Conservation (phyloP, 176 grass and related monocot genomes). For the Rhynchospora tenuis region DNA sequence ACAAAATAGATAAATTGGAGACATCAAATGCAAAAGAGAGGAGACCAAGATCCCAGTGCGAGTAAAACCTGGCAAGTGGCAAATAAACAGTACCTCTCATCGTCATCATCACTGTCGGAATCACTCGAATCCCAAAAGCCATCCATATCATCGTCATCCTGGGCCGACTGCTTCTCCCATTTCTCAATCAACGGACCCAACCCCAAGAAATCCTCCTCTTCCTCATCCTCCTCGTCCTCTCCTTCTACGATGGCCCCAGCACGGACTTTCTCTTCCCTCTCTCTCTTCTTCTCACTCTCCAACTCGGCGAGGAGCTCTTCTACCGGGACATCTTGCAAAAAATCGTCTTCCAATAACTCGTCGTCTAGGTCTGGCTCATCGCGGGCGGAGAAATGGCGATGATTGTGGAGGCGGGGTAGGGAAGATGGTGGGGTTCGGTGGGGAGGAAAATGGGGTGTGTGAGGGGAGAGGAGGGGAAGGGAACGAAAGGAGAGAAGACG, state of each 20-base stretch:
- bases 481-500: slow-evolving; percentile 42
- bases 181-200: slow-evolving; percentile 68
- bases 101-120: slow-evolving; percentile 77
- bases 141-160: slow-evolving; percentile 22
- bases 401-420: slow-evolving; percentile 36
- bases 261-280: slow-evolving; percentile 28
- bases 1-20: neutral
- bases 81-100: slow-evolving; percentile 58
- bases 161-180: slow-evolving; percentile 42
- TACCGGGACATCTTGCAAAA: slow-evolving; percentile 12
- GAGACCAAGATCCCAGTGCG: neutral
- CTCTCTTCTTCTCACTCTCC: slow-evolving; percentile 50
- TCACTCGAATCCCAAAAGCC: slow-evolving; percentile 70
- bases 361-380: neutral
- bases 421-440: slow-evolving; percentile 22
- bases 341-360: too few species aligned
- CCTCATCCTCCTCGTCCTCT: slow-evolving; percentile 16
- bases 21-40: neutral
- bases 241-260: neutral
- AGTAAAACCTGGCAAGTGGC: slow-evolving; percentile 18
- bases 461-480: neutral
- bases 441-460: neutral
- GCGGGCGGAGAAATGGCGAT: neutral
- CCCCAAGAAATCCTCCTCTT: slow-evolving; percentile 68
- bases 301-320: slow-evolving; percentile 53